Base-by-base conservation (phyloP, 1,284 basidiomycete species). In the Grifola frondosa region DNA sequence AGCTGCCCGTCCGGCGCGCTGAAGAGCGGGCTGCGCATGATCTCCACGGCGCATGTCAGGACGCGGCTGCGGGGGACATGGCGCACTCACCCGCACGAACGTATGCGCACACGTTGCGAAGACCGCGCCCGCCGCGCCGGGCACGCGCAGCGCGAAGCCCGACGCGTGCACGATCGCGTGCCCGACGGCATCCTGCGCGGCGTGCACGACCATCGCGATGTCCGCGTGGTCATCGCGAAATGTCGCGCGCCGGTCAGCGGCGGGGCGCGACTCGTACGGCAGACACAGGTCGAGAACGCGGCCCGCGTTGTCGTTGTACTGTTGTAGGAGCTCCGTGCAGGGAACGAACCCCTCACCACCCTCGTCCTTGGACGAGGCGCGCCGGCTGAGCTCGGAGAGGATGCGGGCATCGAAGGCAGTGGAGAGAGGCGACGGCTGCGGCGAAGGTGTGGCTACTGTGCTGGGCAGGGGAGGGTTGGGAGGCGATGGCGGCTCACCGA, bases 41-140 rank as follows among this genome's bases (percentile, higher is more conserved):
- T 75, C 78, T 80, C 43, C 26, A 30, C 8, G 21, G 24, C 10
- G 20, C 23, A 6, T 21, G 40, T 24, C 33, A 35, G 42, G 16
- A 35, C 28, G 22, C 13, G 30, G 43, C 32, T n/a, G 23, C n/a
- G 15, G 35, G 16, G 38, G 22, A 37, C 40, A 22, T 25, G 15
- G 9, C 28, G 42, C 24, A 58, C 72, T 59, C 54, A 73, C 81
- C 74, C 81, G 74, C 56, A 82, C 78, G 20, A 87, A 57, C 3
- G 84, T 85, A 58, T 88, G 86, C 5, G 78, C 80, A 52, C 84
- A 88, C 1, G 80, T 80, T 11, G 85, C 57, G 20, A 86, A 58
- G 9, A 79, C 50, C 3, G 66, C 62, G 4, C 59, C 62, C 5
- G 57, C 45, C 22, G 57, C 53, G 10, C 51, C 54, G 3, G 56